phyloP scores from a whole-genome alignment of 306 rosid genomes.

The Cyclanthera cordifolia region DNA sequence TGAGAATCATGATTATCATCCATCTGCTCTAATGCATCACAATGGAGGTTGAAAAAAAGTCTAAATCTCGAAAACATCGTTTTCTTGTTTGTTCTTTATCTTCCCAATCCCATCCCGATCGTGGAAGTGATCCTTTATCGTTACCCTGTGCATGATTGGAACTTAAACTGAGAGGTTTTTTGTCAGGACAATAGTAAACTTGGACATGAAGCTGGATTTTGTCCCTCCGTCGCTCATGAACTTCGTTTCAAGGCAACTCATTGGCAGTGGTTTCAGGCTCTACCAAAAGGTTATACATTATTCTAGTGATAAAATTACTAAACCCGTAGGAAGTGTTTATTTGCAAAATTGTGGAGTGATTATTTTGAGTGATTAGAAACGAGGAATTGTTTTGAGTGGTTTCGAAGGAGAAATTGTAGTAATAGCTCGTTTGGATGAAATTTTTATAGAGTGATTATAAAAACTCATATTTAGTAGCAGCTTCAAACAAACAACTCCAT shows the following conservation, averaged over 20 bases:
- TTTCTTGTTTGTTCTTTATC: not conserved
- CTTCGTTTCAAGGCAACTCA: constrained; percentile 85
- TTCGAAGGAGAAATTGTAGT: too few species aligned
- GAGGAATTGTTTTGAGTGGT: too few species aligned
- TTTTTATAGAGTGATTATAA: too few species aligned
- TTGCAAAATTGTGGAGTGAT: too few species aligned
- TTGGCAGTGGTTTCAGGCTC: constrained; percentile 81
- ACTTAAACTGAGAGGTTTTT: constrained; percentile 16
- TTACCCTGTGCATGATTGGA: not conserved
- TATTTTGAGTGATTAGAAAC: too few species aligned
- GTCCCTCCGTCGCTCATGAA: constrained; percentile 75
- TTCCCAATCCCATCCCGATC: not conserved
- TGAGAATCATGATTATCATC: not conserved
- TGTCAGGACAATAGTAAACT: constrained; percentile 64
- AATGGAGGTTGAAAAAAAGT: not conserved
- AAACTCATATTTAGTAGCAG: too few species aligned
- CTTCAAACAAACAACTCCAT: too few species aligned
- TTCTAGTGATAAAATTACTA: too few species aligned
- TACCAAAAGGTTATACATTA: constrained; percentile 61
- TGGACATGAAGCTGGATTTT: constrained; percentile 88
- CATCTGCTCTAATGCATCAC: not conserved
- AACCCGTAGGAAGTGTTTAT: too few species aligned
- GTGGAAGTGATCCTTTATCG: not conserved
- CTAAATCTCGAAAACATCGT: not conserved
- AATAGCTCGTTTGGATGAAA: too few species aligned